Percentiles rank a stretch among this genome's conserved stretches.
These are phyloP conservation scores for Ceratocystis ficicola DNA, from an alignment of 2,329 filamentous ascomycete genomes.

Conservation along the genomic window DNA sequence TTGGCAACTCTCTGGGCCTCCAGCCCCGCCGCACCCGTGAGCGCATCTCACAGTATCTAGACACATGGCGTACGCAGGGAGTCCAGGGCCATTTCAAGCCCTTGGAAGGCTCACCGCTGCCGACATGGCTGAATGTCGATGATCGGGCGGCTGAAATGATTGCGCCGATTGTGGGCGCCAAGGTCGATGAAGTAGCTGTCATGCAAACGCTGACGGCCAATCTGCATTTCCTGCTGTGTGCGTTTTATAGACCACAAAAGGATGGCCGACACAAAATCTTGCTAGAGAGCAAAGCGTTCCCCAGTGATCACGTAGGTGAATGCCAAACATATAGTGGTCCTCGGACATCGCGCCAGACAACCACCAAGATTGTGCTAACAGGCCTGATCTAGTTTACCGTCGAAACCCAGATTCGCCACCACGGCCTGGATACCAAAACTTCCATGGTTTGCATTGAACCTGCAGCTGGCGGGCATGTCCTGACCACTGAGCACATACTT, in stretches of 20 bases:
- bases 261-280: conserved; percentile 55
- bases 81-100: conserved; percentile 68
- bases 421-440: conserved; percentile 49
- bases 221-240: conserved; percentile 65
- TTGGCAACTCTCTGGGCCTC: conserved; percentile 78
- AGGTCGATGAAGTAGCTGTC: conserved; percentile 57
- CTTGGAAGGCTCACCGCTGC: conserved; percentile 52
- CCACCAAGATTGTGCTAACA: background rate
- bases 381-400: conserved; percentile 50
- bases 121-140: conserved; percentile 63
- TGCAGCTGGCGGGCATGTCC: conserved; percentile 39
- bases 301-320: conserved; percentile 57
- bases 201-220: conserved; percentile 77
- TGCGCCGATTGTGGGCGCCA: conserved; percentile 57
- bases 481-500: conserved; percentile 61
- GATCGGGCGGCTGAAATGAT: conserved; percentile 54
- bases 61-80: conserved; percentile 67
- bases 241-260: conserved; percentile 59
- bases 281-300: conserved; percentile 72
- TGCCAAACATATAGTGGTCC: background rate
- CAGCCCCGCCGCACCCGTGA: conserved; percentile 55
- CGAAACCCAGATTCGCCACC: conserved; percentile 61
- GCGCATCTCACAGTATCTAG: conserved; percentile 54
- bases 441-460: conserved; percentile 61
- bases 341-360: background rate